Percentiles rank a stretch among this genome's conserved stretches.
These are phyloP conservation scores for Clarireedia sp. DNA, from an alignment of 2,329 filamentous ascomycete genomes.

Conservation along the genomic window DNA sequence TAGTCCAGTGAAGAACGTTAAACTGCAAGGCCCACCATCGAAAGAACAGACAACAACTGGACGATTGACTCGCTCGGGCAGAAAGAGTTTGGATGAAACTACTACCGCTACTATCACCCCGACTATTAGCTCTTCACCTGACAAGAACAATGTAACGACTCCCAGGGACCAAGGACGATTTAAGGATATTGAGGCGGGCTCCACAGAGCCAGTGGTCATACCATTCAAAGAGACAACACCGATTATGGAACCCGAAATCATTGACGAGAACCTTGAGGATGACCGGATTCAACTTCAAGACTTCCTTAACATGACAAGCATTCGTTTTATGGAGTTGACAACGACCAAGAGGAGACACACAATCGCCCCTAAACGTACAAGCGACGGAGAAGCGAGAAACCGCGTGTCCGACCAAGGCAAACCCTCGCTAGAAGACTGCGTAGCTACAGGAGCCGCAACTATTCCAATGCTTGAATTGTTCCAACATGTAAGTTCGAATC, in stretches of 20 bases:
- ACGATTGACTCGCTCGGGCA: slow-evolving; percentile 43
- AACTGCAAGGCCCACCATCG: slow-evolving; percentile 59
- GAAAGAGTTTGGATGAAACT: slow-evolving; percentile 38
- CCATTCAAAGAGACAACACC: slow-evolving; percentile 35
- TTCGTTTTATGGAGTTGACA: slow-evolving; percentile 97
- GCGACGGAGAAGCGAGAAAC: slow-evolving; percentile 28
- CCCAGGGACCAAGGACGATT: slow-evolving; percentile 50
- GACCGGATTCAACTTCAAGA: slow-evolving; percentile 77
- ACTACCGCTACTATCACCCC: slow-evolving; percentile 33
- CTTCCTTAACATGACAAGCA: slow-evolving; percentile 90
- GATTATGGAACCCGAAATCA: slow-evolving; percentile 40
- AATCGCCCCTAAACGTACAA: slow-evolving; percentile 47
- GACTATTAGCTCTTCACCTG: slow-evolving; percentile 40
- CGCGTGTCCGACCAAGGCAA: slow-evolving; percentile 30
- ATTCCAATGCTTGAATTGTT: slow-evolving; percentile 91
- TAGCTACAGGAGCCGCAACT: slow-evolving; percentile 84
- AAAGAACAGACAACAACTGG: slow-evolving; percentile 59
- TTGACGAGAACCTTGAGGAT: slow-evolving; percentile 32
- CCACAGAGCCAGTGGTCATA: slow-evolving; percentile 34
- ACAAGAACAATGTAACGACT: slow-evolving; percentile 41
- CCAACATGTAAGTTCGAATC: slow-evolving; percentile 58
- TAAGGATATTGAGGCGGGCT: slow-evolving; percentile 40
- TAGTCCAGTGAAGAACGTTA: slow-evolving; percentile 70
- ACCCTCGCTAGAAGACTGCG: slow-evolving; percentile 64
- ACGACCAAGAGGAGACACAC: slow-evolving; percentile 90